Conservation (phyloP, 257 asterid species). For the Craterostigma plantagineum region DNA sequence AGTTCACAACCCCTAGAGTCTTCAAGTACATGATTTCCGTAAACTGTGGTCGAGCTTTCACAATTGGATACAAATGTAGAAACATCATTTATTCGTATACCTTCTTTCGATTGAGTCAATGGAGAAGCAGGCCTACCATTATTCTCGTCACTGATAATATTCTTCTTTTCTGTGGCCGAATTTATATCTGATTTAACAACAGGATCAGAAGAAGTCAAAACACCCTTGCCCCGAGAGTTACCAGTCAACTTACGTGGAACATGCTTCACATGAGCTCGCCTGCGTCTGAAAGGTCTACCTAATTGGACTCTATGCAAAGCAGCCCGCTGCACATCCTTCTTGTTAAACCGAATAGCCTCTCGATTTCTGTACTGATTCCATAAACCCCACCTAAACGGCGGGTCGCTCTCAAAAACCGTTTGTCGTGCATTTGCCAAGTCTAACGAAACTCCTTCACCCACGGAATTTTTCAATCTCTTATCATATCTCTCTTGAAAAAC, state of each 20-base stretch:
- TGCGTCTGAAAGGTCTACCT: constrained; percentile 24
- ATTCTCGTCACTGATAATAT: neutral
- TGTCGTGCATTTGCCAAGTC: constrained; percentile 10
- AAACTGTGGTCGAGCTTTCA: too few relatives aligned
- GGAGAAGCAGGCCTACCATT: constrained; percentile 14
- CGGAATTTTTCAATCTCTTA: constrained; percentile 3
- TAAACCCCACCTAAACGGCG: constrained; percentile 27
- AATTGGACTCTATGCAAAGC: constrained; percentile 31
- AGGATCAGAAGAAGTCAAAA: constrained; percentile 31
- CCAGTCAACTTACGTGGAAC: constrained; percentile 22
- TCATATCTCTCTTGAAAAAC: too few relatives aligned
- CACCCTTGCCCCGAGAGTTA: constrained; percentile 63
- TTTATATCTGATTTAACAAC: constrained; percentile 12
- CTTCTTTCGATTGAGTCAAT: constrained; percentile 10
- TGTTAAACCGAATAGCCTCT: constrained; percentile 19
- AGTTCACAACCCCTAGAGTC: too few relatives aligned
- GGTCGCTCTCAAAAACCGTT: too few relatives aligned
- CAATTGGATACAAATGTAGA: too few relatives aligned
- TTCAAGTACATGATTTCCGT: too few relatives aligned
- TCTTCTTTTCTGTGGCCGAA: constrained; percentile 14
- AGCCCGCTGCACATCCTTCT: constrained; percentile 27
- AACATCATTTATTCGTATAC: constrained; percentile 1
- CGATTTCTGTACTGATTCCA: constrained; percentile 19
- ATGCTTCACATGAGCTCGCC: constrained; percentile 17
- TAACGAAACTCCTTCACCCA: constrained; percentile 14